Conservation (phyloP, 345 rosid genomes). For the Gossypium rotundifolium region DNA sequence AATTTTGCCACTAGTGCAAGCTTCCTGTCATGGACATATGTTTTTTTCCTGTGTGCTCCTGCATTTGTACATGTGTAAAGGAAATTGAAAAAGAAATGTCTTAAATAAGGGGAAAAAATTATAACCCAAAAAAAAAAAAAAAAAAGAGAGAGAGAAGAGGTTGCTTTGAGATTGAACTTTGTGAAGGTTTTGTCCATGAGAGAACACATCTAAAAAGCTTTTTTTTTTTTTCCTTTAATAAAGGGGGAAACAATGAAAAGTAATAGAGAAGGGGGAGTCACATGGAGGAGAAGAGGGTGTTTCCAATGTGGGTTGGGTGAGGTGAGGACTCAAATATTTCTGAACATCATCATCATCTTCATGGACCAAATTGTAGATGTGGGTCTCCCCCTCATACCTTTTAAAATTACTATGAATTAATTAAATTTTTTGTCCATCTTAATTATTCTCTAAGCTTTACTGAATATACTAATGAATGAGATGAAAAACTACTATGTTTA, state of each 20-base stretch:
- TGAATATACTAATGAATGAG: too few relatives aligned
- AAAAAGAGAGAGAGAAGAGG: neutral
- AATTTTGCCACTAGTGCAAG: constrained; percentile 3
- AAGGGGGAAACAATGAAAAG: constrained; percentile 32
- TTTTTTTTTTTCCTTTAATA: too few relatives aligned
- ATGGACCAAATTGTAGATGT: constrained; percentile 29
- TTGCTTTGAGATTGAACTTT: neutral
- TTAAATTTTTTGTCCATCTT: too few relatives aligned
- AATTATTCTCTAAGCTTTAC: too few relatives aligned
- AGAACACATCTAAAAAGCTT: constrained; percentile 16
- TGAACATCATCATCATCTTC: neutral
- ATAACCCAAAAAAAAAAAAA: neutral
- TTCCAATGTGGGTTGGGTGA: neutral
- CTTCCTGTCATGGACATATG: constrained; percentile 2
- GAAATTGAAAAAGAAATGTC: neutral
- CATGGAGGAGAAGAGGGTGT: neutral
- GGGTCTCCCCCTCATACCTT: constrained; percentile 18
- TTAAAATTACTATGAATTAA: too few relatives aligned
- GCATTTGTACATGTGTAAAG: constrained; percentile 3
- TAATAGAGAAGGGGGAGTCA: neutral
- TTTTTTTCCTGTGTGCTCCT: neutral
- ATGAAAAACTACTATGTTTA: too few relatives aligned
- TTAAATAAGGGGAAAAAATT: neutral
- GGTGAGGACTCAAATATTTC: too few relatives aligned
- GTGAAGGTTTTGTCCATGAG: constrained; percentile 12